Evolutionary conservation across 1,139 yeast genomes (phyloP).

Genomic region (Waltiozyma sp.): DNA sequence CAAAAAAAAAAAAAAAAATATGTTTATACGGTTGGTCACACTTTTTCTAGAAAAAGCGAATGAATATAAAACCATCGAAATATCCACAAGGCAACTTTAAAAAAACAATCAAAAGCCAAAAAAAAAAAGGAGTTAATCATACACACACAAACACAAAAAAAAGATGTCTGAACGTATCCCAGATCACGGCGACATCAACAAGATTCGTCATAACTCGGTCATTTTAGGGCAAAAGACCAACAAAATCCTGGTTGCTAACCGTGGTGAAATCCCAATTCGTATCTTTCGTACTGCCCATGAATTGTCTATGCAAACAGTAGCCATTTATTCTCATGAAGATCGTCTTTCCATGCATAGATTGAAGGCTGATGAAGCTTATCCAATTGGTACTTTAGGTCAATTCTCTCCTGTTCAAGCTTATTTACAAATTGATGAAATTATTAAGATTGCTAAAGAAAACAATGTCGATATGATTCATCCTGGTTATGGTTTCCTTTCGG

Average conservation of each 20-base stretch:
- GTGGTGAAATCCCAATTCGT: conserved; percentile 89
- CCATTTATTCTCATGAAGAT: conserved; percentile 95
- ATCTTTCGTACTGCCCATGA: conserved; percentile 97
- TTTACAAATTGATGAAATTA: conserved; percentile 90
- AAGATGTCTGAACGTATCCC: conserved; percentile 7
- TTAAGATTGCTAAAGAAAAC: conserved; percentile 79
- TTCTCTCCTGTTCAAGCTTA: conserved; percentile 95
- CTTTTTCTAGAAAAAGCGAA: too few species aligned
- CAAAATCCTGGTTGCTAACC: conserved; percentile 82
- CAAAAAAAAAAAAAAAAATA: too few species aligned
- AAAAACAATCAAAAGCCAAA: too few species aligned
- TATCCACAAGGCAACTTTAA: too few species aligned
- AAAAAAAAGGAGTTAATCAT: too few species aligned
- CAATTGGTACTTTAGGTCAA: conserved; percentile 82
- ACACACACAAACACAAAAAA: too few species aligned
- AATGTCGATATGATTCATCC: conserved; percentile 96
- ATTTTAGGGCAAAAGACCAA: conserved; percentile 33
- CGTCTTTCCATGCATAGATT: conserved; percentile 89
- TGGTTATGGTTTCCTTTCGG: conserved; percentile 94
- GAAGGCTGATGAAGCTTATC: conserved; percentile 88
- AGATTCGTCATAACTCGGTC: conserved; percentile 48
- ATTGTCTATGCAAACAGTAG: conserved; percentile 94
- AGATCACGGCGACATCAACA: conserved; percentile 25
- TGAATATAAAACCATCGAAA: too few species aligned
- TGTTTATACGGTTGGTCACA: too few species aligned